Base-by-base conservation (phyloP, 768 basidiomycete genomes). In the Podaxis sp. region DNA sequence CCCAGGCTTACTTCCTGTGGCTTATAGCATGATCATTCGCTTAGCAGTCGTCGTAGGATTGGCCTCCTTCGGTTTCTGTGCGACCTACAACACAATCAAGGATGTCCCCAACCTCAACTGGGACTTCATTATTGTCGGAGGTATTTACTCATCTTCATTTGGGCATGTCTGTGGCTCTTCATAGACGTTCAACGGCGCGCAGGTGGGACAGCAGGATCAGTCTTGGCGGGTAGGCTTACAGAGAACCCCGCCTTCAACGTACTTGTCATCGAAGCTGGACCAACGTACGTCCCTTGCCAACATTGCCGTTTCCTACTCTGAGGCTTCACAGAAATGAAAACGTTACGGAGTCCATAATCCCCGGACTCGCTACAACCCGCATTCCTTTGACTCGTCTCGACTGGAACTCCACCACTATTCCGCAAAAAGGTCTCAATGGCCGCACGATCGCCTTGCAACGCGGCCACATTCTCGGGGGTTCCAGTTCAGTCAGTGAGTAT, bases 321-420 rank as follows among this genome's bases (percentile, higher is more conserved):
- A 21, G 25, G 9, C 5, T 27, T 11, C 25, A 25, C 23, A 48
- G 47, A 21, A 48, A 48, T 21, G 47, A 48, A 4, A 27, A 27
- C 14, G 63, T 63, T 14, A 55, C 64, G 21, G 59, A 61, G 28
- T 63, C 65, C 2, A 59, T 57, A 5, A 64, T 70, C 5, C 71
- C 72, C 4, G 36, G 62, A 3, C 51, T 60, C 4, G 40, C 32
- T 44, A 7, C 21, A n/a, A 18, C 16, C 11, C 27, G 32, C 1
- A 52, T 32, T 44, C 51, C 51, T 13, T 18, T 14, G 13, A 46
- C 51, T 23, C 51, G 28, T 7, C 13, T 60, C 14, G 59, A 73
- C 55, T 76, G 75, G 75, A 74, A 74, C 50, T 75, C 63, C 54
- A 72, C 70, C 13, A 71, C 69, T 0, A 62, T 59, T 10, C 70